Conservation (phyloP, 139 green algal species). For the Pedinophyceae sp. region DNA sequence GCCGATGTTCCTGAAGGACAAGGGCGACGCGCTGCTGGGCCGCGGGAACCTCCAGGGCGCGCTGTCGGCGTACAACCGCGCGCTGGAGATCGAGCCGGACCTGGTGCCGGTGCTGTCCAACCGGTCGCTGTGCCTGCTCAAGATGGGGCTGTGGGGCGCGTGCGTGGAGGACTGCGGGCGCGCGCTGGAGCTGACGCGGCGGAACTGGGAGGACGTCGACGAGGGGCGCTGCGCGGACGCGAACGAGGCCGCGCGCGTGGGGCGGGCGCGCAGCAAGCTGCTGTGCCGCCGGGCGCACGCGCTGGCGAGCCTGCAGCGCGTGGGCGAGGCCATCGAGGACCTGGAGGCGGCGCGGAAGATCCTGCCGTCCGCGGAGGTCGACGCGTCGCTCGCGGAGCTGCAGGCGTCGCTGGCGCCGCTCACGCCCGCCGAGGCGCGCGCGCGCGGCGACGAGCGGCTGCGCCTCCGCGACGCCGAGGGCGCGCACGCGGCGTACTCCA, state of each 20-base stretch:
- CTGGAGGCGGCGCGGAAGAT: not conserved
- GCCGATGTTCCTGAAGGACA: conserved; percentile 62
- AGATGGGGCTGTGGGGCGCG: conserved; percentile 12
- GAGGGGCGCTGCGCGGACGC: not conserved
- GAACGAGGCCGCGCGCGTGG: too few species aligned
- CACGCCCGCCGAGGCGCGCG: not conserved
- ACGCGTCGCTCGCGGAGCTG: not conserved
- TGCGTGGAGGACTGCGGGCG: conserved; percentile 25
- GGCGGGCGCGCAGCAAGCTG: not conserved
- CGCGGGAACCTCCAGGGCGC: conserved; percentile 33
- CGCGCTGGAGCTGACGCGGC: conserved; percentile 13
- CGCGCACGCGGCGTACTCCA: not conserved
- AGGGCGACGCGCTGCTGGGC: conserved; percentile 38
- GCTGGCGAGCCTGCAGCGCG: not conserved
- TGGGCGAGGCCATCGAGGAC: not conserved
- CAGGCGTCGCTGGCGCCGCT: not conserved
- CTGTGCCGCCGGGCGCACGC: not conserved
- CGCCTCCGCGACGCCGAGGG: not conserved
- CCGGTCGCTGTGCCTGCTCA: conserved; percentile 29
- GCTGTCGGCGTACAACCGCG: conserved; percentile 37
- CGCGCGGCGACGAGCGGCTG: not conserved
- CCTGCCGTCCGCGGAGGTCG: not conserved
- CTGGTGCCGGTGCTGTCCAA: conserved; percentile 23
- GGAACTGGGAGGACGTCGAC: not conserved
- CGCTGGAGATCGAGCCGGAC: conserved; percentile 28